Evolutionary conservation across 2,329 filamentous ascomycete genomes (phyloP).

Genomic region (Dendryphion nanum): DNA sequence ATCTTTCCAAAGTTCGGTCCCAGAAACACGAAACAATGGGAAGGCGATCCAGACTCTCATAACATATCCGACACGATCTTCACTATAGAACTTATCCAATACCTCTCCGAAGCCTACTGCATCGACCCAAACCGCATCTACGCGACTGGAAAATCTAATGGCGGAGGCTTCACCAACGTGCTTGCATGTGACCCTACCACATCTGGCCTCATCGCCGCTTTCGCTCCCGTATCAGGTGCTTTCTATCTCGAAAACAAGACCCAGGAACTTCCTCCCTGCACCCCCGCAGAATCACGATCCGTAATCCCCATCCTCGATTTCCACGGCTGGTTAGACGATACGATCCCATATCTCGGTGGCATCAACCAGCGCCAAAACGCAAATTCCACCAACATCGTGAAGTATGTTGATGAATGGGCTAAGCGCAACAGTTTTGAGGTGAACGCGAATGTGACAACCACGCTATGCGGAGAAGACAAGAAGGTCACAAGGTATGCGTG

Average conservation of each 20-base stretch:
- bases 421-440: constrained; percentile 32
- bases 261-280: constrained; percentile 25
- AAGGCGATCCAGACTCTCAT: constrained; percentile 43
- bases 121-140: constrained; percentile 48
- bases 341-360: constrained; percentile 43
- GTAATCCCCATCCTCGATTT: constrained; percentile 45
- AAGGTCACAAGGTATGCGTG: constrained; percentile 23
- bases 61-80: constrained; percentile 47
- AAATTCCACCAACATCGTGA: constrained; percentile 11
- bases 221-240: constrained; percentile 50
- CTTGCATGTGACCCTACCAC: constrained; percentile 48
- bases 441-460: constrained; percentile 22
- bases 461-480: constrained; percentile 29
- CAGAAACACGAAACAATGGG: constrained; percentile 42
- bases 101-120: constrained; percentile 44
- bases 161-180: constrained; percentile 51
- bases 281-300: constrained; percentile 19
- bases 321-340: constrained; percentile 44
- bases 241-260: constrained; percentile 38
- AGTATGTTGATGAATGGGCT: constrained; percentile 41
- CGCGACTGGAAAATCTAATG: constrained; percentile 54
- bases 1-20: too few relatives aligned
- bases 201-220: constrained; percentile 48
- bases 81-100: constrained; percentile 43
- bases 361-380: constrained; percentile 20